Percentiles rank a stretch among this genome's conserved stretches.
Conservation (phyloP, 495 filamentous ascomycete genomes). For the Articulospora tetracladia region DNA sequence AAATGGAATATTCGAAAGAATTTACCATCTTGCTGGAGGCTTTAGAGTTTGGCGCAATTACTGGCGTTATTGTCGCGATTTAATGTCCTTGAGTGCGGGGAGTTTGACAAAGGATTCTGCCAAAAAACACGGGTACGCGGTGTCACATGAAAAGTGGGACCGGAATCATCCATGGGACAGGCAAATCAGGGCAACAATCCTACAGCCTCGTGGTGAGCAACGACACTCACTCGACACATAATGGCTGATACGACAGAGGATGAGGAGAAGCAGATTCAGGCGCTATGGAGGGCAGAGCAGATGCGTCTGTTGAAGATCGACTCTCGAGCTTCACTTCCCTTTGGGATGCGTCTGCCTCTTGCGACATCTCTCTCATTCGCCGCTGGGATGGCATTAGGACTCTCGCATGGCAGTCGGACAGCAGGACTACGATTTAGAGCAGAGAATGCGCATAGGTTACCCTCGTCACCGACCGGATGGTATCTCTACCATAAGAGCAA, state of each 20-base stretch:
- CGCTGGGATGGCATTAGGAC: conserved; percentile 65
- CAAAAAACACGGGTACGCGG: not conserved
- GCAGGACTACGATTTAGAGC: conserved; percentile 82
- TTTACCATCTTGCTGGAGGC: conserved; percentile 1
- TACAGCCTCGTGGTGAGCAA: conserved; percentile 1
- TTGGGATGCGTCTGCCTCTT: conserved; percentile 59
- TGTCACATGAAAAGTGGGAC: conserved; percentile 3
- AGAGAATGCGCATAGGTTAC: conserved; percentile 90
- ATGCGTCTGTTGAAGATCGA: conserved; percentile 28
- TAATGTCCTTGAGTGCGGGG: not conserved
- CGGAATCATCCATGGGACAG: not conserved
- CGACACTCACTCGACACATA: conserved; percentile 7
- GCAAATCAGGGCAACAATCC: conserved; percentile 1
- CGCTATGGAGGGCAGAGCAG: conserved; percentile 27
- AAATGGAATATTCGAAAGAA: not conserved
- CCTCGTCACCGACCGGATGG: conserved; percentile 78
- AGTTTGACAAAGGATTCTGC: not conserved
- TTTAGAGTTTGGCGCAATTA: not conserved
- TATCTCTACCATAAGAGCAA: conserved; percentile 97
- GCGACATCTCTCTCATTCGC: conserved; percentile 54
- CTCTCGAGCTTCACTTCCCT: conserved; percentile 62
- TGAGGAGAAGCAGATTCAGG: conserved; percentile 7
- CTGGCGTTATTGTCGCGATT: not conserved
- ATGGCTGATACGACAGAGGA: conserved; percentile 12
- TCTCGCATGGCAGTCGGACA: conserved; percentile 65